Conservation (phyloP, 768 basidiomycete genomes). For the Naganishia kalamii region DNA sequence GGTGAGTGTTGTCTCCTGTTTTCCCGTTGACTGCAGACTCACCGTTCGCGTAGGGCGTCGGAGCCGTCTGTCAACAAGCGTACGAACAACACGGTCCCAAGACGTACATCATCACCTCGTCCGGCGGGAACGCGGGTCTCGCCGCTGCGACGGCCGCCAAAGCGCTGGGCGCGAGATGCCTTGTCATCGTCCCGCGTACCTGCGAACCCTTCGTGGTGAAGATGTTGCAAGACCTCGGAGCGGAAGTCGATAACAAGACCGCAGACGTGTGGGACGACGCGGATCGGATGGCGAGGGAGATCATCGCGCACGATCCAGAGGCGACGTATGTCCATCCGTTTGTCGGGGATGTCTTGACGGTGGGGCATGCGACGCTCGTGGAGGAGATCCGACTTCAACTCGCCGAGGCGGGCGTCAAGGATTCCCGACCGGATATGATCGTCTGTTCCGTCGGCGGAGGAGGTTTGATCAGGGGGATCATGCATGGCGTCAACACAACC, state of each 20-base stretch:
- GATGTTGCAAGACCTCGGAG: constrained; percentile 28
- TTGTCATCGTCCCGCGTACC: constrained; percentile 30
- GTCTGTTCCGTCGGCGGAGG: constrained; percentile 39
- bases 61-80: neutral
- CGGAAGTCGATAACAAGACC: constrained; percentile 30
- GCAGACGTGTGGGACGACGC: constrained; percentile 32
- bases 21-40: neutral
- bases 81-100: constrained; percentile 6
- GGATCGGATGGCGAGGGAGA: constrained; percentile 26
- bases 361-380: constrained; percentile 32
- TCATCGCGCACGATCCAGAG: constrained; percentile 12
- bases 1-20: constrained; percentile 11
- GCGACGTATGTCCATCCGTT: constrained; percentile 41
- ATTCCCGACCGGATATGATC: constrained; percentile 27
- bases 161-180: constrained; percentile 23
- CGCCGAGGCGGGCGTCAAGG: constrained; percentile 1
- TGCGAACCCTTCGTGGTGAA: constrained; percentile 30
- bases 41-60: constrained; percentile 1
- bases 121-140: constrained; percentile 39
- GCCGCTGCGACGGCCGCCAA: constrained; percentile 15
- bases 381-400: constrained; percentile 33
- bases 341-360: constrained; percentile 33
- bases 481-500: constrained; percentile 25
- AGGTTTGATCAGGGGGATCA: constrained; percentile 34
- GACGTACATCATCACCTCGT: constrained; percentile 32